A percentile compares a stretch with the other conserved stretches of the same genome.
Conservation (phyloP, 2,329 filamentous ascomycete genomes). For the Colletotrichum plurivorum region DNA sequence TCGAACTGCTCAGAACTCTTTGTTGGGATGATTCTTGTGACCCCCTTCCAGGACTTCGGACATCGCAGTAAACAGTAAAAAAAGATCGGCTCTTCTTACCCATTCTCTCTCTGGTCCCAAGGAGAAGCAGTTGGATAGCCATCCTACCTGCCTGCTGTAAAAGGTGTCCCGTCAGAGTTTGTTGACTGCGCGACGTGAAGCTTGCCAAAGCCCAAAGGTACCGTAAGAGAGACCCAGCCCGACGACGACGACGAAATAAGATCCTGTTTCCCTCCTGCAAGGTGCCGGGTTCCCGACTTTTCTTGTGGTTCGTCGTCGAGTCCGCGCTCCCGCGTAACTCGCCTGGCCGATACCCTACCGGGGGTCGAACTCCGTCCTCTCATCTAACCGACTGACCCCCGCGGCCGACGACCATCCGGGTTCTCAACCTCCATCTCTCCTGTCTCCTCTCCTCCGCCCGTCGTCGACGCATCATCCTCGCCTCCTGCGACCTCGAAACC, state of each 20-base stretch:
- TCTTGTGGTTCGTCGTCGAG: slow-evolving; percentile 32
- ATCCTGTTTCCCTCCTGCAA: slow-evolving; percentile 26
- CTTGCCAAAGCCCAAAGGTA: no score
- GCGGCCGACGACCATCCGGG: slow-evolving; percentile 37
- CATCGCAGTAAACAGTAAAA: background rate
- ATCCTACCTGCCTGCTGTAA: background rate
- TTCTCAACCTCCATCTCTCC: slow-evolving; percentile 17
- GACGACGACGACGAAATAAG: slow-evolving; percentile 17
- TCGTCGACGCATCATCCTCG: slow-evolving; percentile 12
- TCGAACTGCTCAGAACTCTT: slow-evolving; percentile 18
- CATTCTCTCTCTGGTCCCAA: background rate
- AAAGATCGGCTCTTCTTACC: background rate
- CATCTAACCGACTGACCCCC: slow-evolving; percentile 21
- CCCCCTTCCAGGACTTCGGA: no score
- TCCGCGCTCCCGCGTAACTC: background rate
- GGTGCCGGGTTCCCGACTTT: slow-evolving; percentile 31
- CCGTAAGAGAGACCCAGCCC: background rate
- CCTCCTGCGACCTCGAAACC: background rate
- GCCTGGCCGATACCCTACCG: slow-evolving; percentile 1
- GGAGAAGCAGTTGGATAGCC: background rate
- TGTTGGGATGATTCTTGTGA: background rate
- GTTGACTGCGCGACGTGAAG: no score
- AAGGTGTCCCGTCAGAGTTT: background rate
- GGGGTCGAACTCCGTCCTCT: slow-evolving; percentile 25
- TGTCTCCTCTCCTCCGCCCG: background rate